Conservation (phyloP, 805 yeast species). For the Candida nonsorbophila region DNA sequence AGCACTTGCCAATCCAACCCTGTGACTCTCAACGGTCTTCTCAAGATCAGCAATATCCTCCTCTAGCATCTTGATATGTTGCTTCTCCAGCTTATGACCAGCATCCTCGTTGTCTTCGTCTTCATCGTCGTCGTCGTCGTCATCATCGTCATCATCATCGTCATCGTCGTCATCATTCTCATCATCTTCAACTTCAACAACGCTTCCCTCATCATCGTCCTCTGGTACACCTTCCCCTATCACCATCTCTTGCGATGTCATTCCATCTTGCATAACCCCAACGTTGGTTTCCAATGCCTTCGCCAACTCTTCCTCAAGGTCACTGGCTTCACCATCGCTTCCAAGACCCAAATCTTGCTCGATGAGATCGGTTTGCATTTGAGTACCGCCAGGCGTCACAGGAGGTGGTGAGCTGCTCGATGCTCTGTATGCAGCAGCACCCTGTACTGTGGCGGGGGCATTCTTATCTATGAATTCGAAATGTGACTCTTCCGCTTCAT, state of each 20-base stretch:
- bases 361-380: constrained; percentile 27
- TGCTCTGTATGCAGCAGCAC: constrained; percentile 18
- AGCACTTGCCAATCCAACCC: constrained; percentile 64
- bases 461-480: constrained; percentile 76
- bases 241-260: constrained; percentile 29
- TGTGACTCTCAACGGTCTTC: constrained; percentile 68
- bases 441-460: constrained; percentile 35
- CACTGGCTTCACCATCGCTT: constrained; percentile 12
- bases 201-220: constrained; percentile 34
- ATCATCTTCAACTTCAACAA: constrained; percentile 40
- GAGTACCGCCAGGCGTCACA: constrained; percentile 4
- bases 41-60: constrained; percentile 87
- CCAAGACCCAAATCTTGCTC: constrained; percentile 22
- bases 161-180: constrained; percentile 50
- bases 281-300: constrained; percentile 45
- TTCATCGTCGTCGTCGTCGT: constrained; percentile 48
- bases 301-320: constrained; percentile 51
- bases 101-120: constrained; percentile 46
- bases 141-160: constrained; percentile 52
- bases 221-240: constrained; percentile 11
- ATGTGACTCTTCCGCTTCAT: constrained; percentile 73
- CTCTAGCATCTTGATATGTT: constrained; percentile 55
- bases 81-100: constrained; percentile 49
- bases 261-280: constrained; percentile 28
- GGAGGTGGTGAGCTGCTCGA: constrained; percentile 24